These are phyloP conservation scores for Chrysanthemum seticuspe DNA, from an alignment of 129 eudicot species.

Conservation along the genomic window DNA sequence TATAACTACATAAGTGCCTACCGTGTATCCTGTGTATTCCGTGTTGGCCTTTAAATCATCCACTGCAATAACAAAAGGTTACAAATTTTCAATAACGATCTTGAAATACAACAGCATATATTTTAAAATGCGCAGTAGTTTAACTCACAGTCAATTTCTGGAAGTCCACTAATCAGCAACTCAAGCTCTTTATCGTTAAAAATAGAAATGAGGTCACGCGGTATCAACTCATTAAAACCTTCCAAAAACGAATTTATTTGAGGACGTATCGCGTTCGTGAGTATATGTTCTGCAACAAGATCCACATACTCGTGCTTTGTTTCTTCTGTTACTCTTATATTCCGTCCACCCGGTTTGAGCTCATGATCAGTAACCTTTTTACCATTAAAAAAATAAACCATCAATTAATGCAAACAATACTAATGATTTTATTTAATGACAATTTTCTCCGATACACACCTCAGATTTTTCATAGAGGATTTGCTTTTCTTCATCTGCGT, in stretches of 20 bases:
- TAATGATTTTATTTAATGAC: not conserved
- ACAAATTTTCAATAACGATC: not conserved
- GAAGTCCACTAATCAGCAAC: constrained; percentile 94
- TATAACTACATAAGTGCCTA: constrained; percentile 65
- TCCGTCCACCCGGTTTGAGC: constrained; percentile 99
- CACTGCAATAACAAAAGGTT: constrained; percentile 52
- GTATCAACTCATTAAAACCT: constrained; percentile 89
- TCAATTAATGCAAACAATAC: not conserved
- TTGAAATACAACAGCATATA: not conserved
- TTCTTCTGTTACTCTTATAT: constrained; percentile 92
- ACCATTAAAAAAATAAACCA: constrained; percentile 10
- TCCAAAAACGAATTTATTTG: constrained; percentile 90
- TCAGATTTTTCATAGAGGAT: constrained; percentile 95
- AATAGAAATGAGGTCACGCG: constrained; percentile 82
- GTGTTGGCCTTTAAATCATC: constrained; percentile 92
- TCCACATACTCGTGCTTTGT: constrained; percentile 98
- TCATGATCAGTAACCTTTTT: constrained; percentile 90
- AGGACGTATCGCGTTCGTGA: constrained; percentile 95
- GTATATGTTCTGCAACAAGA: constrained; percentile 97
- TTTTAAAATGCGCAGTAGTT: not conserved
- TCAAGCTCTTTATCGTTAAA: constrained; percentile 98
- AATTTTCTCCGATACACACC: constrained; percentile 35
- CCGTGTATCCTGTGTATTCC: constrained; percentile 87
- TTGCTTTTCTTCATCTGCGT: constrained; percentile 96
- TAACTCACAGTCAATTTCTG: constrained; percentile 92